phyloP scores from a whole-genome alignment of 179 eudicot genomes.

The Sideroxylon spinosum region DNA sequence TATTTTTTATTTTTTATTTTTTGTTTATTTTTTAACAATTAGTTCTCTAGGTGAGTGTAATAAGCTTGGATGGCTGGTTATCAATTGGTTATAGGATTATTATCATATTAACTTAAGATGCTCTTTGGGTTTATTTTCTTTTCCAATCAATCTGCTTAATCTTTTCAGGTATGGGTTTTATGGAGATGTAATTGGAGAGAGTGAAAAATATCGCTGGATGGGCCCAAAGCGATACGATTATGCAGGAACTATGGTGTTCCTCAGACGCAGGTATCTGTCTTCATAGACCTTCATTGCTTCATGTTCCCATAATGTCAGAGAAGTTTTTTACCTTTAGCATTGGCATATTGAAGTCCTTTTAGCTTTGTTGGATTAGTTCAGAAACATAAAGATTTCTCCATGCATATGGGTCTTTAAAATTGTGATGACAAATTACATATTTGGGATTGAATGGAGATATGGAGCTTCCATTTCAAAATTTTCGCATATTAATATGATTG shows the following conservation, averaged over 20 bases:
- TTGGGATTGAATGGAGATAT: slow-evolving; percentile 7
- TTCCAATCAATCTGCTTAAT: slow-evolving; percentile 13
- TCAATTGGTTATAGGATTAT: not conserved
- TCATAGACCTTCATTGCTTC: slow-evolving; percentile 1
- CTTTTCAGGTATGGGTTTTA: slow-evolving; percentile 84
- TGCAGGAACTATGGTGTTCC: slow-evolving; percentile 92
- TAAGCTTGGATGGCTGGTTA: not conserved
- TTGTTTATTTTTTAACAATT: not conserved
- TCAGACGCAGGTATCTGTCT: slow-evolving; percentile 64
- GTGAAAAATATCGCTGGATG: slow-evolving; percentile 98
- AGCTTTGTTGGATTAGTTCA: slow-evolving; percentile 10
- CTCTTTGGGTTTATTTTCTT: not conserved
- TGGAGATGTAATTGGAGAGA: slow-evolving; percentile 94
- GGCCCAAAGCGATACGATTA: slow-evolving; percentile 95
- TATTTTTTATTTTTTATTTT: no score
- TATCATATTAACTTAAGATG: not conserved
- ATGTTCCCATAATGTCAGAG: not conserved
- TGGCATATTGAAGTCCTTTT: not conserved
- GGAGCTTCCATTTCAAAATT: not conserved
- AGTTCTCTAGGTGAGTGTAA: not conserved
- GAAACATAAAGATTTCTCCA: not conserved
- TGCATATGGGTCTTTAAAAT: not conserved
- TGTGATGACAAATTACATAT: not conserved
- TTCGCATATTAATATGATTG: not conserved
- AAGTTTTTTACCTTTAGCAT: not conserved